Evolutionary conservation across 495 filamentous ascomycete genomes (phyloP), one percentile per base, ranked within the genome.

Genomic region (Polyplosphaeria fusca): DNA sequence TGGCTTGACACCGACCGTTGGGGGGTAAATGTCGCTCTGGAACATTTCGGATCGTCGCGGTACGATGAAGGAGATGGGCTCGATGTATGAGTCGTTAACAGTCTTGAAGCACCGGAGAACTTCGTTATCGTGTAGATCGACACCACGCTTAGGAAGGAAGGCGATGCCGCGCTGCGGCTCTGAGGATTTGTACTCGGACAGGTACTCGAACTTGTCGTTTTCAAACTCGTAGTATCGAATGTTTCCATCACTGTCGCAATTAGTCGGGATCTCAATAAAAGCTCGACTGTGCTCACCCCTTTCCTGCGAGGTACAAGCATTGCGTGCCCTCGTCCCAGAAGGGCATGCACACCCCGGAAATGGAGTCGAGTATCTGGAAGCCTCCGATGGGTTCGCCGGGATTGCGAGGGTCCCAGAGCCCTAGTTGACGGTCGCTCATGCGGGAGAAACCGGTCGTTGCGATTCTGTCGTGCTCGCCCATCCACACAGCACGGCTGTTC

Each of bases 241-340:
- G 71, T 97, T 98, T 62, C 93, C 93, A 66, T 98, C 93, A 73
- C 90, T 95, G 56, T 42, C 7, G 39, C 23, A 40, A 41, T 69
- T 38, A 74, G 66, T 41, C 37, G 42, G 22, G 3, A 47, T 4
- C 23, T 14, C 47, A 22, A 49, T n/a, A 32, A 43, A 14, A 22
- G 2, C 9, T 7, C 7, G 44, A 35, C 0, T 28, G 37, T 11
- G 77, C 87, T 75, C 73, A 95, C 89, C 92, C 93, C 77, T 95
- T 95, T 58, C 93, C 93, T 51, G 94, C 93, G 56, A 97, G 76
- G 71, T 96, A 98, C 64, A 98, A 75, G 58, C 88, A 91, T 70
- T 89, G 88, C 5, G 88, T 95, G 30, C 89, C 87, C 46, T 97
- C 94, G 70, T 98, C 93, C 93, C 93, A 98, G 82, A 98, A 98